Evolutionary conservation across 2,329 filamentous ascomycete species (phyloP).

Genomic region (Aspergillus tamarii): DNA sequence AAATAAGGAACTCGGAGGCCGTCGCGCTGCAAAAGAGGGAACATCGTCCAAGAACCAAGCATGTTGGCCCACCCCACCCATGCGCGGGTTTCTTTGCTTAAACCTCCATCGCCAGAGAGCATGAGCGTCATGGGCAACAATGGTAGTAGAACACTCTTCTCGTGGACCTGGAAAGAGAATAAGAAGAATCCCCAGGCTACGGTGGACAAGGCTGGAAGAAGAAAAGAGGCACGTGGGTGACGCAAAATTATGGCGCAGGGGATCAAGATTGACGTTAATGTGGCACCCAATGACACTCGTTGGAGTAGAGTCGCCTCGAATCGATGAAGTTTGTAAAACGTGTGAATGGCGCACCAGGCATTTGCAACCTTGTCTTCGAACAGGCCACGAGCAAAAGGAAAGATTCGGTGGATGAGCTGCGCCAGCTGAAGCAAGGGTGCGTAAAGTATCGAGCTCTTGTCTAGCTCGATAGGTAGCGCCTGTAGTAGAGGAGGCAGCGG

Average conservation of each 20-base stretch:
- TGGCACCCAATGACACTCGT: slow-evolving; percentile 72
- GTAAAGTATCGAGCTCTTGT: slow-evolving; percentile 71
- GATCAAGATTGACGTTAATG: slow-evolving; percentile 74
- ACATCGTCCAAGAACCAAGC: slow-evolving; percentile 90
- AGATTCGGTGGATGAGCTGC: slow-evolving; percentile 88
- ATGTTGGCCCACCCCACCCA: slow-evolving; percentile 98
- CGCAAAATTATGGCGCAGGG: slow-evolving; percentile 80
- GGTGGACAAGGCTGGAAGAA: slow-evolving; percentile 79
- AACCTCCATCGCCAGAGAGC: slow-evolving; percentile 74
- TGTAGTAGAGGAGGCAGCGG: slow-evolving; percentile 65
- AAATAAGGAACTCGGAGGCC: slow-evolving; percentile 82
- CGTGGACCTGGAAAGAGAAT: slow-evolving; percentile 97
- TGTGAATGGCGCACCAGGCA: slow-evolving; percentile 92
- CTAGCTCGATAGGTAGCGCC: slow-evolving; percentile 60
- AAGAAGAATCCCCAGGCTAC: slow-evolving; percentile 97
- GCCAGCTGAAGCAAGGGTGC: slow-evolving; percentile 75
- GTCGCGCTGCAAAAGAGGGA: slow-evolving; percentile 83
- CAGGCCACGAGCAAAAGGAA: slow-evolving; percentile 91
- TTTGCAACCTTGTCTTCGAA: slow-evolving; percentile 99
- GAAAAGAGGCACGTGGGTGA: slow-evolving; percentile 72
- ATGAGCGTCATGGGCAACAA: slow-evolving; percentile 91
- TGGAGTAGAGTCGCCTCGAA: slow-evolving; percentile 75
- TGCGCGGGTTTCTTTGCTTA: slow-evolving; percentile 74
- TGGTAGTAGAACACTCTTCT: slow-evolving; percentile 93
- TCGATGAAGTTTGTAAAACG: slow-evolving; percentile 80